These are phyloP conservation scores for Mentha longifolia DNA, from an alignment of 257 asterid genomes.

Conservation along the genomic window DNA sequence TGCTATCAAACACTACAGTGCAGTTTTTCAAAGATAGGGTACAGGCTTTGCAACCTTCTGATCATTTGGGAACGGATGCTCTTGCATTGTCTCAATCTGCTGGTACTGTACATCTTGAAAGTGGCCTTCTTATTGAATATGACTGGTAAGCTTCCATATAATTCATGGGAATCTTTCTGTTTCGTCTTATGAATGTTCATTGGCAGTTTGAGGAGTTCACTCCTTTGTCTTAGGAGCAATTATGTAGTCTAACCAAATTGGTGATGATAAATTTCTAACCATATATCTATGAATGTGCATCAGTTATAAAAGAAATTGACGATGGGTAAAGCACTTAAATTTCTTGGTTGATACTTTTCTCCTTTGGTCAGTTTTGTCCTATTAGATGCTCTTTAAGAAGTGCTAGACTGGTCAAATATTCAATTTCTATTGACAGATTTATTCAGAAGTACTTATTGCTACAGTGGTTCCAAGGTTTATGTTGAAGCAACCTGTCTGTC, in stretches of 20 bases:
- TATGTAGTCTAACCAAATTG: slow-evolving; percentile 13
- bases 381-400: slow-evolving; percentile 12
- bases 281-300: slow-evolving; percentile 17
- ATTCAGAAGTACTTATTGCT: slow-evolving; percentile 15
- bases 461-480: neutral
- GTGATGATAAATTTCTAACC: neutral
- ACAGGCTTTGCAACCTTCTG: slow-evolving; percentile 67
- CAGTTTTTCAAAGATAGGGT: slow-evolving; percentile 79
- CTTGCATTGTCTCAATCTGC: slow-evolving; percentile 52
- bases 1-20: slow-evolving; percentile 76
- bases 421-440: neutral
- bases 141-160: slow-evolving; percentile 71
- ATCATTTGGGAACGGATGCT: slow-evolving; percentile 57
- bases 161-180: slow-evolving; percentile 27
- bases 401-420: slow-evolving; percentile 6
- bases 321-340: slow-evolving; percentile 9
- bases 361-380: neutral
- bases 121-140: slow-evolving; percentile 84
- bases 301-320: neutral
- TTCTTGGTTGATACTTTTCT: slow-evolving; percentile 6
- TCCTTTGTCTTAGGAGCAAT: slow-evolving; percentile 11
- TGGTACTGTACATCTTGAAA: slow-evolving; percentile 83
- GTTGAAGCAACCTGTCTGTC: no score
- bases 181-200: slow-evolving; percentile 28
- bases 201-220: slow-evolving; percentile 20